A percentile compares a stretch with the other conserved stretches of the same genome.
Conservation (phyloP, 768 basidiomycete species). For the Hygrophoropsis aurantiaca region DNA sequence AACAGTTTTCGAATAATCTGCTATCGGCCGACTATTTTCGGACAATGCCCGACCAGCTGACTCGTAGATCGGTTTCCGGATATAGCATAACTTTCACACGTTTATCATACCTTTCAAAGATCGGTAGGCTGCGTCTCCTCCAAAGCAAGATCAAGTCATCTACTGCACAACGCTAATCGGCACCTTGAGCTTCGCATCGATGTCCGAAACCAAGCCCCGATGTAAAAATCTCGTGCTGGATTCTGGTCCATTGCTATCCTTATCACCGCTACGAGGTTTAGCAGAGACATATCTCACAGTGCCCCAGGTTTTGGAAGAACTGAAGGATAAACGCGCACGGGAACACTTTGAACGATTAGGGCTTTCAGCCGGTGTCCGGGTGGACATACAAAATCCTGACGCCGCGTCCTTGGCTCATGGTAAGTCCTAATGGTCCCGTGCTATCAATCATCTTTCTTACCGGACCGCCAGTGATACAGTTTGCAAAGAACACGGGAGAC, state of each 20-base stretch:
- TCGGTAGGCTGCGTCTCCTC: too few species aligned
- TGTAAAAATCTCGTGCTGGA: slow-evolving; percentile 88
- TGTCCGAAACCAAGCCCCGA: slow-evolving; percentile 36
- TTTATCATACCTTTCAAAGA: background rate
- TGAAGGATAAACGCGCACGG: slow-evolving; percentile 84
- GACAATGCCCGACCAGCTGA: background rate
- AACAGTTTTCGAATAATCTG: background rate
- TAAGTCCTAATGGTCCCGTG: slow-evolving; percentile 25
- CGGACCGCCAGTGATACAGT: slow-evolving; percentile 67
- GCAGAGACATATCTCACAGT: slow-evolving; percentile 85
- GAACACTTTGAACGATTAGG: slow-evolving; percentile 84
- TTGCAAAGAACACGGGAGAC: slow-evolving; percentile 96
- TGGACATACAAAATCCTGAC: slow-evolving; percentile 71
- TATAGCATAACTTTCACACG: slow-evolving; percentile 6
- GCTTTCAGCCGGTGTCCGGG: slow-evolving; percentile 70
- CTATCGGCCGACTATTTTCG: slow-evolving; percentile 8
- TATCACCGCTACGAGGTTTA: slow-evolving; percentile 86
- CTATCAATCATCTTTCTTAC: slow-evolving; percentile 13
- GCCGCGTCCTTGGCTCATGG: slow-evolving; percentile 65
- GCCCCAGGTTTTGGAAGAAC: slow-evolving; percentile 85
- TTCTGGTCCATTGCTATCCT: slow-evolving; percentile 87
- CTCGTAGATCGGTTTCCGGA: background rate
- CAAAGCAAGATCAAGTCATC: background rate
- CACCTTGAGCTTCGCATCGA: slow-evolving; percentile 11
- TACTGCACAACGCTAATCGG: background rate